These are phyloP conservation scores for Stentor roeselii DNA, from an alignment of 73 alveolate genomes.

Conservation along the genomic window DNA sequence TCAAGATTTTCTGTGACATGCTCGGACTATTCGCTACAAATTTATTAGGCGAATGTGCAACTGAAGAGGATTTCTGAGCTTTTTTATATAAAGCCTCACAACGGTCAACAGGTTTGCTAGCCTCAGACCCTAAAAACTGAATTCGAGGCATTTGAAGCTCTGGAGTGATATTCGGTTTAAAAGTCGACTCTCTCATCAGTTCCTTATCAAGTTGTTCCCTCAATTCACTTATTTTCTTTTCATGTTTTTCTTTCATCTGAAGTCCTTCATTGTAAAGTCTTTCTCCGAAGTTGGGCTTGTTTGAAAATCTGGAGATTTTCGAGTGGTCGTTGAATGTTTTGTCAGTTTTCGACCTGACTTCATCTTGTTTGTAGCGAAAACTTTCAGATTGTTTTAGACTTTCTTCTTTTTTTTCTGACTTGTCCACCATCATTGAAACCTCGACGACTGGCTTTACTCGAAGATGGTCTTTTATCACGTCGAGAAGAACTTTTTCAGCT, in stretches of 20 bases:
- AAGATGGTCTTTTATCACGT: background rate
- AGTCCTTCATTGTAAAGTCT: background rate
- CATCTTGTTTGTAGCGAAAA: background rate
- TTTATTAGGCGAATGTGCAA: background rate
- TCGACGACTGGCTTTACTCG: background rate
- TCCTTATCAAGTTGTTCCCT: background rate
- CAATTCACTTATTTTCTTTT: background rate
- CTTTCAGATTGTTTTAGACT: background rate
- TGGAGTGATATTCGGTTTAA: background rate
- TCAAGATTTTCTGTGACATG: background rate
- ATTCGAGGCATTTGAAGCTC: background rate
- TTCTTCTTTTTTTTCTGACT: background rate
- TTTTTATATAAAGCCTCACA: background rate
- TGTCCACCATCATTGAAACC: background rate
- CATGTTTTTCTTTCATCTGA: background rate
- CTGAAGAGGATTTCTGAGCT: background rate
- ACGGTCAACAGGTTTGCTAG: background rate
- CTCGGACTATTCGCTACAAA: background rate
- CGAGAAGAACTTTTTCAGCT: background rate
- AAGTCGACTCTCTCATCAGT: background rate
- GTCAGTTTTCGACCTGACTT: background rate
- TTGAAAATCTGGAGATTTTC: background rate
- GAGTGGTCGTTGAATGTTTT: background rate
- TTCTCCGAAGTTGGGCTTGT: constrained; percentile 5
- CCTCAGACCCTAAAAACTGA: background rate